phyloP scores from a whole-genome alignment of 805 yeast species.

The Yamadazyma sp. region DNA sequence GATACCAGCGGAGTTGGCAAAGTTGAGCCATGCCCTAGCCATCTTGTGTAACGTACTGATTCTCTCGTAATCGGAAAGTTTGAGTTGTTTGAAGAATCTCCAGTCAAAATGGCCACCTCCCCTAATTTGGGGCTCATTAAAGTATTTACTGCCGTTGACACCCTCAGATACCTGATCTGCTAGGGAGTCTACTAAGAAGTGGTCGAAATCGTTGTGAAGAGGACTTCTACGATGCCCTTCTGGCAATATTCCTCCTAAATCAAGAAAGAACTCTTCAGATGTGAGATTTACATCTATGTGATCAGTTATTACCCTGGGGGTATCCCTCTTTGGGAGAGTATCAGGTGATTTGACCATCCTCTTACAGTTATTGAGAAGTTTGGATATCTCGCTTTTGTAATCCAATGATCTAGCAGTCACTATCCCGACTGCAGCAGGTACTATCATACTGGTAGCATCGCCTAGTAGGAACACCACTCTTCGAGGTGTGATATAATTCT shows the following conservation, averaged over 20 bases:
- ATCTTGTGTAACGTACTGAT: constrained; percentile 45
- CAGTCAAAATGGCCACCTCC: constrained; percentile 34
- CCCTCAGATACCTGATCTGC: constrained; percentile 4
- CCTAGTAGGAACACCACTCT: constrained; percentile 3
- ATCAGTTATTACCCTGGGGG: constrained; percentile 1
- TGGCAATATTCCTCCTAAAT: not conserved
- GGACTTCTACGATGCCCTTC: not conserved
- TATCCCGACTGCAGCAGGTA: not conserved
- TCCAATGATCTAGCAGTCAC: not conserved
- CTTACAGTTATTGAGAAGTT: not conserved
- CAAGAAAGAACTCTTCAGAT: constrained; percentile 2
- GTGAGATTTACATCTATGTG: not conserved
- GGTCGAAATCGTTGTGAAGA: constrained; percentile 3
- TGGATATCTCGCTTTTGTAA: not conserved
- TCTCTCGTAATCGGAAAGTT: constrained; percentile 32
- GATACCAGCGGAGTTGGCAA: constrained; percentile 44
- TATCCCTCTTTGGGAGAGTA: constrained; percentile 2
- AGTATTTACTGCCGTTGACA: constrained; percentile 28
- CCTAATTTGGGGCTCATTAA: constrained; percentile 13
- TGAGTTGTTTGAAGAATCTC: constrained; percentile 33
- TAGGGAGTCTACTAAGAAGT: not conserved
- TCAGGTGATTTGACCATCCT: not conserved
- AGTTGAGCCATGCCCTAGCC: constrained; percentile 52
- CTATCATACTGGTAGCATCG: constrained; percentile 5
- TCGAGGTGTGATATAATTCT: constrained; percentile 5